Evolutionary conservation across 441 rosid genomes (phyloP), one percentile per base, ranked within the genome.

Genomic region (Viola pubescens): DNA sequence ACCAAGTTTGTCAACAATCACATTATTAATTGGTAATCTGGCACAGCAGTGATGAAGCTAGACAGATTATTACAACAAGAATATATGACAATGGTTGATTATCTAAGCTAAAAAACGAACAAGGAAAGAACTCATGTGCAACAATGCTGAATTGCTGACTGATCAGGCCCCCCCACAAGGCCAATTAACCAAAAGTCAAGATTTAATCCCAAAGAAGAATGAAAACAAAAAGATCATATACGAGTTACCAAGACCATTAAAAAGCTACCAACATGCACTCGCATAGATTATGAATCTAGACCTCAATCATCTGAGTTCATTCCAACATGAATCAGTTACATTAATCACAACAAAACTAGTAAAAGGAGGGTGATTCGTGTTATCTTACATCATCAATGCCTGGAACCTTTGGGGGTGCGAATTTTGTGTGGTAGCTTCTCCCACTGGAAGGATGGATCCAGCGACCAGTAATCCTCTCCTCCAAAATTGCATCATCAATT

Each of bases 361-460:
- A 52, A 48, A 52, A 57, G 48, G 48, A 53, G 59, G 52, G 49
- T 12, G 3, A 5, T 44, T 57, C 38, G 26, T 12, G 14, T 64
- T 41, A 48, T 44, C 82, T 87, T 81, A 92, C 98, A 89, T 92
- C 98, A 73, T 92, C 98, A 14, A 76, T 41, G 6, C 95, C 97
- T 3, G 88, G 79, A 74, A 68, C 85, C 83, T 86, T 88, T 48
- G 97, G 85, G 81, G 98, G 98, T 12, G 96, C 86, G 44, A 76
- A 92, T 70, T 82, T 89, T 4, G 87, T 78, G 66, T 89, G 97
- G 60, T 89, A 92, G 62, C 89, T 81, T 70, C 97, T 85, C 41
- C 98, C 97, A 83, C 98, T 92, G 9, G 87, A 71, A 70, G 96
- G 95, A 70, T 92, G 98, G 60, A 88, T 82, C 98, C 98, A 89